Evolutionary conservation across 805 yeast species (phyloP).

Genomic region (Metschnikowia vanudenii): DNA sequence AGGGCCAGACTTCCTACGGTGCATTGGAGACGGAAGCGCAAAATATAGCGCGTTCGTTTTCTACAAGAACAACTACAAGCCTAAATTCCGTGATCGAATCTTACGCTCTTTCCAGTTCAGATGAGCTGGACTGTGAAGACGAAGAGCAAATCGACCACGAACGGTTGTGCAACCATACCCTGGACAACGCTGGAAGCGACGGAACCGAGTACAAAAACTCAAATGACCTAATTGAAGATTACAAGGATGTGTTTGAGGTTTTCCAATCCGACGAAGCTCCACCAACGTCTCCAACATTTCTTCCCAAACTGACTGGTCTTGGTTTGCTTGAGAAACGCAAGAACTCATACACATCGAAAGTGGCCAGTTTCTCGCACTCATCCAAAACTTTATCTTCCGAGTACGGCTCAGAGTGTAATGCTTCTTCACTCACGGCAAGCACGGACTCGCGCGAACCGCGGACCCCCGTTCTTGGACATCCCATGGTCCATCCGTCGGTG

Average conservation of each 20-base stretch:
- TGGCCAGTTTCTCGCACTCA: background rate
- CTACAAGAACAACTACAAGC: constrained; percentile 6
- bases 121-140: constrained; percentile 8
- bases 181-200: too few relatives aligned
- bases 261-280: constrained; percentile 1
- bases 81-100: constrained; percentile 13
- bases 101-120: constrained; percentile 13
- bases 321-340: background rate
- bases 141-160: too few relatives aligned
- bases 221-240: background rate
- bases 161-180: too few relatives aligned
- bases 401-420: constrained; percentile 3
- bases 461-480: constrained; percentile 10
- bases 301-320: background rate
- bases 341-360: background rate
- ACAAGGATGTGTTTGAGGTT: constrained; percentile 2
- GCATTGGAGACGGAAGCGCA: too few relatives aligned
- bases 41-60: background rate
- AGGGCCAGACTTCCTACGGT: too few relatives aligned
- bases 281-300: background rate
- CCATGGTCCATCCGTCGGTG: constrained; percentile 2
- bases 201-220: too few relatives aligned
- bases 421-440: constrained; percentile 2
- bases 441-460: constrained; percentile 11
- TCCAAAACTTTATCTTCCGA: constrained; percentile 1